Base-by-base conservation (phyloP, 352 stramenopile species). In the Pythium brassicae region DNA sequence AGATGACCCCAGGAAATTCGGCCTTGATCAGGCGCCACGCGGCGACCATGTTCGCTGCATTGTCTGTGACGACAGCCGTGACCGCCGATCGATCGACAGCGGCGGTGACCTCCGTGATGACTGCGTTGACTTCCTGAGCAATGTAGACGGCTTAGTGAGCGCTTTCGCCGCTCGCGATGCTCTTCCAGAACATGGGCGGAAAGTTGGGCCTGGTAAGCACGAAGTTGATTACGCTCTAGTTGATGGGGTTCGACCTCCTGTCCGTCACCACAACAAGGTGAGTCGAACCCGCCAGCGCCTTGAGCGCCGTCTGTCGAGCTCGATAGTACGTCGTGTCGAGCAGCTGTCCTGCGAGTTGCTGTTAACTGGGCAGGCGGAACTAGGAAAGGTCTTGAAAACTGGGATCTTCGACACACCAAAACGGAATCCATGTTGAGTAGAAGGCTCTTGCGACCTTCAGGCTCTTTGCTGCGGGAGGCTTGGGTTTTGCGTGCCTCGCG, bases 231-330 rank as follows among this genome's bases (percentile, higher is more conserved):
- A 65, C 35, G 25, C 59, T 65, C 32, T 65, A 25, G 22, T 40
- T 65, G 53, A 61, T 65, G 6, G 53, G 53, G 43, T 61, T 58
- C 9, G 52, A 46, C 53, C 59, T 61, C 11, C 59, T 52, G 25
- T 61, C 48, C 8, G 52, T 56, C 3, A 66, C 53, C 12, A 66
- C 23, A 15, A 29, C 46, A 15, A 61, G 51, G 44, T 50, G 34
- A n/a, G 14, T 27, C n/a, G 37, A 23, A 50, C 47, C n/a, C 17
- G 22, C 8, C 44, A 58, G 20, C 19, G 25, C n/a, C 23, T 52
- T 23, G 11, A 52, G n/a, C n/a, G 27, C 46, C 19, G 8, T n/a
- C 9, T 32, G 19, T n/a, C 26, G 20, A 19, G 20, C 46, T 19
- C 46, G 46, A n/a, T 35, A 17, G 27, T 52, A 52, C 14, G 26